Conservation (phyloP, 176 grass and related monocot genomes). For the Triticum urartu region DNA sequence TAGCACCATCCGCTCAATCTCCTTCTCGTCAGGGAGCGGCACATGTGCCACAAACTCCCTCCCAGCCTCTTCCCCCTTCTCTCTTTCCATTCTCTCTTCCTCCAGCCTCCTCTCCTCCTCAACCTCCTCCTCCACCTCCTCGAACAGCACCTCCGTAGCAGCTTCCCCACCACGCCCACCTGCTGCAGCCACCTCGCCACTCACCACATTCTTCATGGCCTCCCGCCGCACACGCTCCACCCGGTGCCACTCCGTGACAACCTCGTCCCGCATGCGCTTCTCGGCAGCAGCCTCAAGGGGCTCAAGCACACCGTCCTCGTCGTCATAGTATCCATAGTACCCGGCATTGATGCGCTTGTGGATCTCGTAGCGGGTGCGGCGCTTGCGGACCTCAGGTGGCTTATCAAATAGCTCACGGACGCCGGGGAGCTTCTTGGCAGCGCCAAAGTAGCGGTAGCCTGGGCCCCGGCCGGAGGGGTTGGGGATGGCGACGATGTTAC, state of each 20-base stretch:
- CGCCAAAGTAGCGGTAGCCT: slow-evolving; percentile 95
- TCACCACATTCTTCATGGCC: slow-evolving; percentile 82
- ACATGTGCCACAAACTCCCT: slow-evolving; percentile 88
- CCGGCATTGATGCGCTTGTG: slow-evolving; percentile 88
- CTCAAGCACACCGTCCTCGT: slow-evolving; percentile 91
- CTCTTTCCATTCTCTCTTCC: slow-evolving; percentile 62
- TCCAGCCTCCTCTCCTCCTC: slow-evolving; percentile 83
- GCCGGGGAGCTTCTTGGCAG: slow-evolving; percentile 91
- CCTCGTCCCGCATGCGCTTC: slow-evolving; percentile 60
- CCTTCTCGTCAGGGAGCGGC: slow-evolving; percentile 83
- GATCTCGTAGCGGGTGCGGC: slow-evolving; percentile 88
- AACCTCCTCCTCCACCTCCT: slow-evolving; percentile 92
- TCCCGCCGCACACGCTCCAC: slow-evolving; percentile 70
- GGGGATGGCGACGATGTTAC: slow-evolving; percentile 91
- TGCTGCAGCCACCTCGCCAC: slow-evolving; percentile 64
- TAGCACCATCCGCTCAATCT: slow-evolving; percentile 89
- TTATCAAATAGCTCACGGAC: slow-evolving; percentile 96
- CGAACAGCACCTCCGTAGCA: slow-evolving; percentile 66
- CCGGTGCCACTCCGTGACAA: slow-evolving; percentile 63
- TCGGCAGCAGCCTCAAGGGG: slow-evolving; percentile 69
- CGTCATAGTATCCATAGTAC: slow-evolving; percentile 93
- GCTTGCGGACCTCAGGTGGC: slow-evolving; percentile 75
- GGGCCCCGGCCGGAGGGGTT: slow-evolving; percentile 86
- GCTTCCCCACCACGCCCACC: slow-evolving; percentile 44
- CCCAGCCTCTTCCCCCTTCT: slow-evolving; percentile 49